phyloP scores from a whole-genome alignment of 805 yeast species.

The Nadsonia fulvescens region DNA sequence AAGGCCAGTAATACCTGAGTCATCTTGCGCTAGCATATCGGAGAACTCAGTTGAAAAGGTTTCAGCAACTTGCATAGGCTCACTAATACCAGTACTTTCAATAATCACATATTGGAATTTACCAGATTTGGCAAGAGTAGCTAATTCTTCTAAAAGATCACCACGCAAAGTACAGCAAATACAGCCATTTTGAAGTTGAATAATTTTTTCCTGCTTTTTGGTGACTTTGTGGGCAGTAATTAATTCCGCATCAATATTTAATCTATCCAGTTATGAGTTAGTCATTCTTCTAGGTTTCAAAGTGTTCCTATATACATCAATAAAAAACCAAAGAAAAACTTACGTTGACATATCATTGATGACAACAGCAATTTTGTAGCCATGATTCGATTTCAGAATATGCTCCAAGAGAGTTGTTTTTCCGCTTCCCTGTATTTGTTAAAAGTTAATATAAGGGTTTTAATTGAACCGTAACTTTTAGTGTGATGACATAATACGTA shows the following conservation, averaged over 20 bases:
- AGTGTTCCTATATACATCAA: too few relatives aligned
- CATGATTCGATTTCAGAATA: constrained; percentile 24
- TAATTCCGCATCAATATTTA: constrained; percentile 27
- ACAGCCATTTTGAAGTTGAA: constrained; percentile 31
- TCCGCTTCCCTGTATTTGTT: constrained; percentile 21
- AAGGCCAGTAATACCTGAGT: constrained; percentile 19
- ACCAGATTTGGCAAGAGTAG: constrained; percentile 19
- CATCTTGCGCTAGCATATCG: too few relatives aligned
- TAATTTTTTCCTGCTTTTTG: constrained; percentile 25
- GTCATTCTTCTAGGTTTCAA: too few relatives aligned
- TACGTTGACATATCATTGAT: constrained; percentile 26
- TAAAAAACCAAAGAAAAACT: too few relatives aligned
- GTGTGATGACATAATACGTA: constrained; percentile 1
- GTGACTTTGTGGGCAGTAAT: constrained; percentile 24
- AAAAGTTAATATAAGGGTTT: neutral
- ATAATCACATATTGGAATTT: constrained; percentile 26
- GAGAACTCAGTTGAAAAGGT: constrained; percentile 28
- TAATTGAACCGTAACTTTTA: too few relatives aligned
- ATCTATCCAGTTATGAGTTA: too few relatives aligned
- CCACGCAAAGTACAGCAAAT: constrained; percentile 32
- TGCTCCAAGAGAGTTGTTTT: constrained; percentile 29
- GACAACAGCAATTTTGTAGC: constrained; percentile 26
- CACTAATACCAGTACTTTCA: constrained; percentile 30
- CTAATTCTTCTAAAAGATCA: constrained; percentile 27
- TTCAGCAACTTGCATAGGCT: constrained; percentile 34